Evolutionary conservation across 805 yeast genomes (phyloP).

Genomic region (Maudiozyma barnettii): DNA sequence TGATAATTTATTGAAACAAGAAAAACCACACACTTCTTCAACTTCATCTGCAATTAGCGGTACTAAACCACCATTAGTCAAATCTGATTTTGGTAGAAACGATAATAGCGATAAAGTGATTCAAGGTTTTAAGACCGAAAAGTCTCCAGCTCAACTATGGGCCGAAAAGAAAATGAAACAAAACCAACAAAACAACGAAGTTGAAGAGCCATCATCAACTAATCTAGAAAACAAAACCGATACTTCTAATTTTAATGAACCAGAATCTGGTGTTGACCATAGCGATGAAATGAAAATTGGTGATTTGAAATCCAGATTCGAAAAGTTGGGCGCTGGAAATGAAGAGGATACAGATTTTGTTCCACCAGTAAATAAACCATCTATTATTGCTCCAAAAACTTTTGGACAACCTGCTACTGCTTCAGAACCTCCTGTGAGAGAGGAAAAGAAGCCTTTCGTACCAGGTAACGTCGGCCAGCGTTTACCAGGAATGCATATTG

Average conservation of each 20-base stretch:
- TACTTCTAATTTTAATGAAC: slow-evolving; percentile 20
- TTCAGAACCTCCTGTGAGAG: slow-evolving; percentile 5
- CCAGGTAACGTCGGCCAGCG: slow-evolving; percentile 22
- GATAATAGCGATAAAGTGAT: slow-evolving; percentile 33
- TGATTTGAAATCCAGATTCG: slow-evolving; percentile 32
- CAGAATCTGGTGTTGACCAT: slow-evolving; percentile 16
- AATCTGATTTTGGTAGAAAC: background rate
- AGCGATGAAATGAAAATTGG: slow-evolving; percentile 5
- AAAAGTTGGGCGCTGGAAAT: slow-evolving; percentile 16
- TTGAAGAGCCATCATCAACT: background rate
- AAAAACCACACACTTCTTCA: slow-evolving; percentile 6
- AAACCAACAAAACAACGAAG: slow-evolving; percentile 13
- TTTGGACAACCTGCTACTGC: slow-evolving; percentile 10
- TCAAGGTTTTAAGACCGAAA: slow-evolving; percentile 63
- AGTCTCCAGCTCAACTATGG: slow-evolving; percentile 93
- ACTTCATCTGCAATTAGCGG: slow-evolving; percentile 7
- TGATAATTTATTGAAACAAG: slow-evolving; percentile 20
- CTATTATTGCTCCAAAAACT: slow-evolving; percentile 22
- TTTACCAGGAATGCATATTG: slow-evolving; percentile 28
- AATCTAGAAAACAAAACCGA: slow-evolving; percentile 16
- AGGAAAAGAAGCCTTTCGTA: background rate
- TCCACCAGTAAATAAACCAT: slow-evolving; percentile 19
- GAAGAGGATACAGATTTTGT: slow-evolving; percentile 2
- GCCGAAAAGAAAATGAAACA: slow-evolving; percentile 78
- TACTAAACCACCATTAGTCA: slow-evolving; percentile 26